Percentiles rank a stretch among this genome's conserved stretches.
Evolutionary conservation across 2,329 filamentous ascomycete species (phyloP).

Genomic region (Sarocladiaceae sp.): DNA sequence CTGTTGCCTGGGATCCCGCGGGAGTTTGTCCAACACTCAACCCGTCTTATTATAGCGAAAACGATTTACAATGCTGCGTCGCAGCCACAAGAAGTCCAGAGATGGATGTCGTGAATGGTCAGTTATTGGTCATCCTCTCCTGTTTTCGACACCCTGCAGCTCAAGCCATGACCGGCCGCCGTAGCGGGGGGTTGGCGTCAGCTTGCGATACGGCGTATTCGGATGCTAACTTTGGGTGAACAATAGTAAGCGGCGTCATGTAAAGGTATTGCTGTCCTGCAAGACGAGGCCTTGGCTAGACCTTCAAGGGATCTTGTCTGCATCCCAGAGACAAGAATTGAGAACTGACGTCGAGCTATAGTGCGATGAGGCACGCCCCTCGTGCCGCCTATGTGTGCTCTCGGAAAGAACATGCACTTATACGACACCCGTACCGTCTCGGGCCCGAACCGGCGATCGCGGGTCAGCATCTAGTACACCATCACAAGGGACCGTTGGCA

Average conservation of each 20-base stretch:
- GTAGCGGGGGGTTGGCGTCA: no score
- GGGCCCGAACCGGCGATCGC: neutral
- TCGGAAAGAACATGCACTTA: slow-evolving; percentile 23
- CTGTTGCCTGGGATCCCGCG: no score
- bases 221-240: neutral
- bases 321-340: neutral
- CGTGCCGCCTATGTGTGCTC: slow-evolving; percentile 22
- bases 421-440: slow-evolving; percentile 8
- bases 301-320: neutral
- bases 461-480: neutral
- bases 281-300: neutral
- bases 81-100: slow-evolving; percentile 28
- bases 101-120: slow-evolving; percentile 24
- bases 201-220: neutral
- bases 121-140: neutral
- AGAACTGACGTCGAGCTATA: slow-evolving; percentile 8
- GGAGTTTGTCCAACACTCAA: no score
- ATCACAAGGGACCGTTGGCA: neutral
- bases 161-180: no score
- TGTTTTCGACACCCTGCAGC: no score
- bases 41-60: no score
- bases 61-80: slow-evolving; percentile 14
- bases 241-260: slow-evolving; percentile 23
- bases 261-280: slow-evolving; percentile 19
- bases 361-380: slow-evolving; percentile 25